Evolutionary conservation across 768 basidiomycete species (phyloP).

Genomic region (Suillus placidus): DNA sequence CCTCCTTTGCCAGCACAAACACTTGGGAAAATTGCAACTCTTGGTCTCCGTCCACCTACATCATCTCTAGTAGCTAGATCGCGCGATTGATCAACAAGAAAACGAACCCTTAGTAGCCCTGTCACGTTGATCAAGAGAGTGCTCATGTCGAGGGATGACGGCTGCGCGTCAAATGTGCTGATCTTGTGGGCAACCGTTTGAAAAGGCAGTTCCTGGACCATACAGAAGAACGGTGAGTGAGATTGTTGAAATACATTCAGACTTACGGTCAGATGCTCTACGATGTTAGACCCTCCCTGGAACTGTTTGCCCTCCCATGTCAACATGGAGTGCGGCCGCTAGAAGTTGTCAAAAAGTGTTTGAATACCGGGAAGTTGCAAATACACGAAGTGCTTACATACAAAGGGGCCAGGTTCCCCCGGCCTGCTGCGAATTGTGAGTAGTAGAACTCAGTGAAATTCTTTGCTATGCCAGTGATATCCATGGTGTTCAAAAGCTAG

Average conservation of each 20-base stretch:
- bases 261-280: conserved; percentile 73
- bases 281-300: conserved; percentile 57
- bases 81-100: not conserved
- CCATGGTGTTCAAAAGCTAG: conserved; percentile 55
- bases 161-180: conserved; percentile 86
- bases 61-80: conserved; percentile 8
- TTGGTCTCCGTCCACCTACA: conserved; percentile 73
- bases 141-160: conserved; percentile 59
- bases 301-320: conserved; percentile 71
- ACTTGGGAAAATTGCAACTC: conserved; percentile 90
- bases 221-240: conserved; percentile 6
- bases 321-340: conserved; percentile 86
- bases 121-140: conserved; percentile 85
- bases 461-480: conserved; percentile 72
- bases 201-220: conserved; percentile 72
- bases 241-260: not conserved
- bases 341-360: conserved; percentile 26
- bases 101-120: conserved; percentile 73
- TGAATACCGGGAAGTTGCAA: conserved; percentile 26
- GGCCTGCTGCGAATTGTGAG: conserved; percentile 66
- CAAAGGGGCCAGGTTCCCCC: conserved; percentile 57
- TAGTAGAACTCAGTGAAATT: conserved; percentile 89
- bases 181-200: conserved; percentile 79
- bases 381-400: conserved; percentile 63
- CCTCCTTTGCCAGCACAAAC: conserved; percentile 89